phyloP scores from a whole-genome alignment of 495 filamentous ascomycete genomes.

The Tetracladium marchalianum region DNA sequence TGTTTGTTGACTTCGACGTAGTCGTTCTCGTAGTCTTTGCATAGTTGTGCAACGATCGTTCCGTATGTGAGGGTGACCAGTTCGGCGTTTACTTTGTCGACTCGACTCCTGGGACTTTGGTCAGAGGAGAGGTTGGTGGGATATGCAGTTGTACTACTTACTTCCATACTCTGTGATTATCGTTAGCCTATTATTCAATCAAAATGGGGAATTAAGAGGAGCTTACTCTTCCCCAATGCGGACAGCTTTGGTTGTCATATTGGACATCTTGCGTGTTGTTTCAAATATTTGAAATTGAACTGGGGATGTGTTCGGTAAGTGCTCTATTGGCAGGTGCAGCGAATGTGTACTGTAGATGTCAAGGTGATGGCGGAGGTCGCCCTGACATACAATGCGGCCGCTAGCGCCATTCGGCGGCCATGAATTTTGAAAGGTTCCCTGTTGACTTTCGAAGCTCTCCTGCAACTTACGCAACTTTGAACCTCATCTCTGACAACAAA shows the following conservation, averaged over 20 bases:
- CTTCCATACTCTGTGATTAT: constrained; percentile 80
- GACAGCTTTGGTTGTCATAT: constrained; percentile 68
- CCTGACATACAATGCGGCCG: no score
- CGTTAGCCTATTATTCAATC: constrained; percentile 25
- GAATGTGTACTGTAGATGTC: not conserved
- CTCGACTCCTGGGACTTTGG: constrained; percentile 44
- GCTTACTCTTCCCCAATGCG: constrained; percentile 96
- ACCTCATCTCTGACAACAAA: not conserved
- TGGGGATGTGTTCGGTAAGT: not conserved
- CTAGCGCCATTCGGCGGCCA: not conserved
- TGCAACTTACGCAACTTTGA: not conserved
- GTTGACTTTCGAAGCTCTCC: constrained; percentile 1
- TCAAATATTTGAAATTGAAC: not conserved
- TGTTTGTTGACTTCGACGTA: constrained; percentile 95
- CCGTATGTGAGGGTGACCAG: constrained; percentile 96
- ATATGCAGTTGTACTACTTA: constrained; percentile 45
- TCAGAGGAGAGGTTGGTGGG: not conserved
- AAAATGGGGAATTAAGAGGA: not conserved
- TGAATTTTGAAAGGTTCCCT: not conserved
- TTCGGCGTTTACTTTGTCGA: constrained; percentile 75
- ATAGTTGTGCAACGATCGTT: constrained; percentile 92
- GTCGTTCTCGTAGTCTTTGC: constrained; percentile 87
- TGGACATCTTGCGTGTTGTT: constrained; percentile 1
- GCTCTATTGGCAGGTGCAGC: not conserved
- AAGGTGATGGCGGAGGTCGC: no score